Conservation (phyloP, 2,329 filamentous ascomycete species). For the Fusarium liriodendri region DNA sequence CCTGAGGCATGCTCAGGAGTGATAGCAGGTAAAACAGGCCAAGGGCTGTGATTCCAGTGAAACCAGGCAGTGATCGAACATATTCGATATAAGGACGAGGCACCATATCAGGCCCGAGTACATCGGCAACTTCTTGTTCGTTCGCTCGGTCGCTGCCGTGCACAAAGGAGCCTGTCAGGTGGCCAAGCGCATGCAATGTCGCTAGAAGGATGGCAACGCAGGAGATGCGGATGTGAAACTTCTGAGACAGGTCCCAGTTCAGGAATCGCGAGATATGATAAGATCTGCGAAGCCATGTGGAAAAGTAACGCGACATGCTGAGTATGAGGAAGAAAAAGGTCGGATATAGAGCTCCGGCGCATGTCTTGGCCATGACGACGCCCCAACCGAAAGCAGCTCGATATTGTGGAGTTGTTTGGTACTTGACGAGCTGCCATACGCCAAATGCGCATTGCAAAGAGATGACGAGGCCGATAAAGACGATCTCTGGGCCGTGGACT, state of each 20-base stretch:
- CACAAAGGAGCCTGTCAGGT: slow-evolving; percentile 64
- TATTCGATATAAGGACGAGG: slow-evolving; percentile 59
- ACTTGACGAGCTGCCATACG: slow-evolving; percentile 67
- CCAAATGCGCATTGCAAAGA: slow-evolving; percentile 62
- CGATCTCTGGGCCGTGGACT: slow-evolving; percentile 63
- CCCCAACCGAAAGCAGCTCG: slow-evolving; percentile 66
- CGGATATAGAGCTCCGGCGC: slow-evolving; percentile 65
- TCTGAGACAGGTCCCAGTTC: slow-evolving; percentile 67
- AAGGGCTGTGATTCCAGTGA: slow-evolving; percentile 61
- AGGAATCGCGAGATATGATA: slow-evolving; percentile 65
- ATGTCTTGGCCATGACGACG: slow-evolving; percentile 65
- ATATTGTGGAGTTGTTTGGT: slow-evolving; percentile 56
- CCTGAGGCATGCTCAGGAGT: slow-evolving; percentile 60
- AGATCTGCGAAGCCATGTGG: slow-evolving; percentile 63
- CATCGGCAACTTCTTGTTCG: slow-evolving; percentile 56
- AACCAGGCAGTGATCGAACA: slow-evolving; percentile 60
- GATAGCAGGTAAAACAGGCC: slow-evolving; percentile 62
- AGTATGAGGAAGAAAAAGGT: slow-evolving; percentile 69
- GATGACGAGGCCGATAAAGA: slow-evolving; percentile 61
- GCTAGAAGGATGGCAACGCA: slow-evolving; percentile 61
- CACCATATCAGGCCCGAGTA: slow-evolving; percentile 57
- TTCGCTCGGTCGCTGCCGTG: slow-evolving; percentile 59
- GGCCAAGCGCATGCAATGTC: slow-evolving; percentile 65
- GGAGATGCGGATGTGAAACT: slow-evolving; percentile 67
- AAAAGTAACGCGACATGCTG: slow-evolving; percentile 68